Conservation (phyloP, 768 basidiomycete species). For the Suillus luteus region DNA sequence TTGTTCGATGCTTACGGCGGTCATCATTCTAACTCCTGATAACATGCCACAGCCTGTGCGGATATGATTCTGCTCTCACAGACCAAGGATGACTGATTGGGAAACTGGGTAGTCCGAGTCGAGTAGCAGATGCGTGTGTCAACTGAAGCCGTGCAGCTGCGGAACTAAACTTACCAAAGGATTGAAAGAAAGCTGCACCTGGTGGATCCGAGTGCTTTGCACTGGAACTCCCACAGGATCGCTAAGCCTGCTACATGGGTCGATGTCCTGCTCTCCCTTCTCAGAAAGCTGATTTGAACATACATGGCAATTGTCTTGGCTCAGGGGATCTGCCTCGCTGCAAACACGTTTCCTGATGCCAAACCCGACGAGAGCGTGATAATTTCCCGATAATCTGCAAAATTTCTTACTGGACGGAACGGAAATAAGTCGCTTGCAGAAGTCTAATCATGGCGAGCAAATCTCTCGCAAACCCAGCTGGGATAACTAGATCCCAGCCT, state of each 20-base stretch:
- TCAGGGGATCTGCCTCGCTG: slow-evolving; percentile 28
- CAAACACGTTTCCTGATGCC: slow-evolving; percentile 30
- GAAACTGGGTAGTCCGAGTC: slow-evolving; percentile 1
- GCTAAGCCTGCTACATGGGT: background rate
- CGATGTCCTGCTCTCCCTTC: background rate
- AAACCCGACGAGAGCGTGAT: slow-evolving; percentile 30
- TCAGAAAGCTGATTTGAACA: background rate
- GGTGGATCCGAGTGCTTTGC: background rate
- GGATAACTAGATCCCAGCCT: slow-evolving; percentile 10
- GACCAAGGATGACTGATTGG: slow-evolving; percentile 1
- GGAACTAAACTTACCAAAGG: slow-evolving; percentile 5
- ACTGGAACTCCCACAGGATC: background rate
- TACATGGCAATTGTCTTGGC: slow-evolving; percentile 17
- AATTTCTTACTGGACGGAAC: slow-evolving; percentile 21
- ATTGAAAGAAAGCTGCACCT: background rate
- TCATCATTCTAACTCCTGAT: slow-evolving; percentile 15
- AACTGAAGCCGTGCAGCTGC: slow-evolving; percentile 6
- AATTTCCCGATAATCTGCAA: slow-evolving; percentile 19
- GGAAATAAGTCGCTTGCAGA: slow-evolving; percentile 34
- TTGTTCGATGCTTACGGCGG: slow-evolving; percentile 20
- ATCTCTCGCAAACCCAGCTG: slow-evolving; percentile 21
- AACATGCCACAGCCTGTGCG: slow-evolving; percentile 10
- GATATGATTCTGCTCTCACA: slow-evolving; percentile 14
- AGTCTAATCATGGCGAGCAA: slow-evolving; percentile 28
- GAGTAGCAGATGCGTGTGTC: background rate